Evolutionary conservation across 495 filamentous ascomycete genomes (phyloP).

Genomic region (Penicillium malachiteum): DNA sequence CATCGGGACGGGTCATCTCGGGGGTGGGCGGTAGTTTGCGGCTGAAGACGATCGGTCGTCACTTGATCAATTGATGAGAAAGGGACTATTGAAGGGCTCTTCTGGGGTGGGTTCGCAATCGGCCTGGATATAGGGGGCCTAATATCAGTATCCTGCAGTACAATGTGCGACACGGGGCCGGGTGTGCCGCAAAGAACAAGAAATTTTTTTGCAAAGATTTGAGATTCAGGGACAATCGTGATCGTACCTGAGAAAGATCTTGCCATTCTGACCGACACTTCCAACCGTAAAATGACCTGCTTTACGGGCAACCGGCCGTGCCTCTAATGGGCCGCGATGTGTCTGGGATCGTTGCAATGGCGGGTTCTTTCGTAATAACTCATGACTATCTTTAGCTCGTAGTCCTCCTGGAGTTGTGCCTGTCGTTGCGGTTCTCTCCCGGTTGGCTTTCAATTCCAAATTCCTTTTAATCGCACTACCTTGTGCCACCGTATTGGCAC

Average conservation of each 20-base stretch:
- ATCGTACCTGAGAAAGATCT: conserved; percentile 88
- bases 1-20: conserved; percentile 38
- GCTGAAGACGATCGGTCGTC: conserved; percentile 35
- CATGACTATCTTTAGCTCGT: conserved; percentile 48
- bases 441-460: conserved; percentile 30
- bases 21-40: conserved; percentile 17
- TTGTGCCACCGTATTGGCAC: conserved; percentile 46
- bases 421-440: conserved; percentile 32
- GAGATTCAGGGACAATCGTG: conserved; percentile 6
- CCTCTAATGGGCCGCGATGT: conserved; percentile 30
- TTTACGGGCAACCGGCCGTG: conserved; percentile 39
- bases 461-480: conserved; percentile 33
- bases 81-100: conserved; percentile 30
- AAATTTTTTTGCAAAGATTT: conserved; percentile 8
- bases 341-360: conserved; percentile 40
- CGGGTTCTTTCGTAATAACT: conserved; percentile 39
- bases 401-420: conserved; percentile 18
- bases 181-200: not conserved
- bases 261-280: conserved; percentile 90
- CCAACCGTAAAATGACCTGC: conserved; percentile 88
- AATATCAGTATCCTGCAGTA: conserved; percentile 23
- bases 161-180: conserved; percentile 19
- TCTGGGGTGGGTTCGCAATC: conserved; percentile 47
- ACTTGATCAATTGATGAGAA: conserved; percentile 33
- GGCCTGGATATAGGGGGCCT: conserved; percentile 37